Evolutionary conservation across 2,329 filamentous ascomycete species (phyloP), one percentile per base, ranked within the genome.

Genomic region (Drechslera avenae): DNA sequence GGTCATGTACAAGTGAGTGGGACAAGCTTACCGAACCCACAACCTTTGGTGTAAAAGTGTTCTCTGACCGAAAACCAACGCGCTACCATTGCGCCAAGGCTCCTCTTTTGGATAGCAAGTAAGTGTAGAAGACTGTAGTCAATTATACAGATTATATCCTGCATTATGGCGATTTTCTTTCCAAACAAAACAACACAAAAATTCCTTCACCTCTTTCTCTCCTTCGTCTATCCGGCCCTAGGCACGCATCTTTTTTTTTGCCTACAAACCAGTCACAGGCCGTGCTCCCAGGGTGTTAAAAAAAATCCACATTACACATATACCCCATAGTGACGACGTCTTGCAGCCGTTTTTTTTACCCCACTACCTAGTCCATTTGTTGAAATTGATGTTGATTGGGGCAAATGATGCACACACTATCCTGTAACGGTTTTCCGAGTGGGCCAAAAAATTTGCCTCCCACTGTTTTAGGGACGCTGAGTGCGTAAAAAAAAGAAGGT

Each of bases 51-150:
- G 59, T 42, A 45, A 47, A 47, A 39, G 34, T 34, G 42, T 42
- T 41, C 52, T 50, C 54, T 30, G 48, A 45, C 59, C 59, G 59
- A 62, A 62, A 62, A 62, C 59, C 59, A 62, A 62, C 59, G 59
- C 59, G 57, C 55, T 59, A 59, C 59, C 59, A 62, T 62, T 62
- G 59, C 59, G 59, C 59, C 59, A 62, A 59, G 56, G 57, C 56
- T 57, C 58, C 58, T 46, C 21, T 52, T 52, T 39, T 14, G 49
- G 47, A 34, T n/a, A n/a, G n/a, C n/a, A n/a, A n/a, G n/a, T n/a
- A 39, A 37, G 32, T 48, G 36, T 52, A 39, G 49, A 52, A 43
- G 16, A 48, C 49, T 52, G 44, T 13, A 12, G 19, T 45, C 9
- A 17, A 19, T 36, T 48, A 10, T 23, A 30, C 32, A 9, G 8